A percentile compares a stretch with the other conserved stretches of the same genome.
phyloP scores from a whole-genome alignment of 768 basidiomycete species.

The Russula compacta region DNA sequence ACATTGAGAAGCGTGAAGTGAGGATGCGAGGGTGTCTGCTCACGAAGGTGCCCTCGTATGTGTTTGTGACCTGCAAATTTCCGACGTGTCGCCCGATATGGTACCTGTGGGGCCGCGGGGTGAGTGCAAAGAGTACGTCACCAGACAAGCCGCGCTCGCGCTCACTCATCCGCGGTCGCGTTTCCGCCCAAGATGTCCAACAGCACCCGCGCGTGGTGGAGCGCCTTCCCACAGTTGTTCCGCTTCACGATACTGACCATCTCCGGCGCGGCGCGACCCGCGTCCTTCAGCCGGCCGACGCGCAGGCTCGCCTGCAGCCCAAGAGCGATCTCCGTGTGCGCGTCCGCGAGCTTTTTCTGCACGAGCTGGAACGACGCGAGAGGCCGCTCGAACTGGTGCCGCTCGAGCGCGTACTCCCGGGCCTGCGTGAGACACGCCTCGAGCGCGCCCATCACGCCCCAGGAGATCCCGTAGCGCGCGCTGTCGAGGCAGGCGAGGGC shows the following conservation, averaged over 20 bases:
- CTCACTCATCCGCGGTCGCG: constrained; percentile 86
- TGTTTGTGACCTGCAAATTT: constrained; percentile 93
- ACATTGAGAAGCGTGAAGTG: constrained; percentile 12
- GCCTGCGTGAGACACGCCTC: constrained; percentile 82
- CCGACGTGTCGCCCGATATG: constrained; percentile 92
- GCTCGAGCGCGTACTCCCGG: constrained; percentile 77
- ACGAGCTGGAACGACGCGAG: constrained; percentile 95
- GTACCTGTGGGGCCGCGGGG: constrained; percentile 42
- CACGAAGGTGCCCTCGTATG: constrained; percentile 68
- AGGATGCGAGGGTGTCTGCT: background rate
- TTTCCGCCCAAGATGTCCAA: constrained; percentile 93
- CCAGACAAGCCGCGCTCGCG: constrained; percentile 8
- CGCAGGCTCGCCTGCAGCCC: constrained; percentile 70
- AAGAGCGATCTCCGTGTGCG: constrained; percentile 76
- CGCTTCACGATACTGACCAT: constrained; percentile 94
- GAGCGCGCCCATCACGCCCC: constrained; percentile 93
- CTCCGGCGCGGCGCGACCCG: constrained; percentile 63
- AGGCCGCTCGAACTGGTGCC: constrained; percentile 83
- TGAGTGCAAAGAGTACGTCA: background rate
- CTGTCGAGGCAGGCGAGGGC: constrained; percentile 92
- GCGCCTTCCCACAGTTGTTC: constrained; percentile 92
- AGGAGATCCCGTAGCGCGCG: constrained; percentile 81
- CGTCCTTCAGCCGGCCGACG: constrained; percentile 77
- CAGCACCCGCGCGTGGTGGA: constrained; percentile 70
- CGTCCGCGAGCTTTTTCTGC: constrained; percentile 95